Base-by-base conservation (phyloP, 1,284 basidiomycete species). In the Athelia sp. region DNA sequence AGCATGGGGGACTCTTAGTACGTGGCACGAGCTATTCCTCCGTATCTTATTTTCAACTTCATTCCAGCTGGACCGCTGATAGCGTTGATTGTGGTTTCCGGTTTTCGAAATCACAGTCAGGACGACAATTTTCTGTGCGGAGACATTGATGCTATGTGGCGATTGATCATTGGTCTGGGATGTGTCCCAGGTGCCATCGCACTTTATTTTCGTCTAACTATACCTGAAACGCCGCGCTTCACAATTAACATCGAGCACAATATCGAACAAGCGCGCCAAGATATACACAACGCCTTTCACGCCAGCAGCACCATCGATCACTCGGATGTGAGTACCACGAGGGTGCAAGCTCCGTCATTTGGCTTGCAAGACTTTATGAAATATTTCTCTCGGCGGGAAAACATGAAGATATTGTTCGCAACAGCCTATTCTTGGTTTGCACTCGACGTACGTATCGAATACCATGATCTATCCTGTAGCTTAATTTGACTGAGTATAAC, bases 181-280 rank as follows among this genome's bases (percentile, higher is more conserved):
- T 81, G 82, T 50, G 70, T 90, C 31, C 87, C 87, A 4, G 84
- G 76, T 50, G 71, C 72, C 24, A 62, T 84, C 46, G 85, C 85
- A 4, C 76, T 89, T 38, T 89, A 87, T 69, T 87, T 85, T 76
- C 85, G 87, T 56, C 75, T 90, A 14, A 87, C 84, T 18, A 85
- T 89, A 53, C 84, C 85, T 4, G 86, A 89, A 64, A 87, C 85
- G 0, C 81, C 90, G 32, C 87, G 90, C 57, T 95, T 89, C 76
- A 93, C 90, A 51, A 90, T 93, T 83, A 90, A 93, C 70, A 81
- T 93, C 57, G 88, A 93, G 70, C 82, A 87, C 52, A 90, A 93
- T 68, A 76, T 92, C 54, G 73, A 79, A 58, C 84, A 87, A 61
- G 88, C 88, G 10, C 60, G 79, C 13, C 69, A 76, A 48, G 87